Evolutionary conservation across 2,329 filamentous ascomycete species (phyloP), one percentile per base, ranked within the genome.

Genomic region (Trichoderma lentiforme): DNA sequence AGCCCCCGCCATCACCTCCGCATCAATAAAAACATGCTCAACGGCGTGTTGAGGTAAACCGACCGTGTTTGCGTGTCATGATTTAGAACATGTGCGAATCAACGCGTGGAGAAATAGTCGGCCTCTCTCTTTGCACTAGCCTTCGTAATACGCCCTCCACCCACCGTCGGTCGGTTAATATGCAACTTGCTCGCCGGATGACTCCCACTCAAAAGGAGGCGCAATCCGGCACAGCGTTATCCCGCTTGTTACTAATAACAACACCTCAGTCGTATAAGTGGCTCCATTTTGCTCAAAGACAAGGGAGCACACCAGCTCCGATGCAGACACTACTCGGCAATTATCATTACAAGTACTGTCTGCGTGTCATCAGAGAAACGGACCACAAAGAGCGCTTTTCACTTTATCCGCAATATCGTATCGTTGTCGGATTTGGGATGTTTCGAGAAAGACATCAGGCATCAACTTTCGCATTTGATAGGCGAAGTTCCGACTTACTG

Each of bases 121-220:
- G 15, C 18, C 64, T 39, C 56, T 56, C 39, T 43, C 32, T 30
- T 56, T 11, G 60, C 60, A 21, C 32, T 58, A 43, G 64, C 11
- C 18, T n/a, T 58, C 15, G 51, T 21, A 34, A 28, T 28, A 14
- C 24, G 57, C 64, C 39, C 30, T 57, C 21, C 47, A 56, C 32
- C 53, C 58, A 6, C 66, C 65, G 26, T 68, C 21, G 12, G n/a
- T 60, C 21, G 12, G 39, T 69, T 36, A 34, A 26, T 58, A 60
- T 47, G 18, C 26, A 32, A 14, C 30, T 32, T 24, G 36, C 21
- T 69, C 66, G 53, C 66, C 66, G 66, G 66, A 69, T 69, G 66
- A 69, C 66, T 69, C 53, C 32, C 36, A 36, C 64, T 18, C 24
- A 8, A 9, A 21, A 21, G 65, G 24, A 57, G 53, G 47, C 21